These are phyloP conservation scores for Fusarium domesticum DNA, from an alignment of 2,329 filamentous ascomycete species.

Conservation along the genomic window DNA sequence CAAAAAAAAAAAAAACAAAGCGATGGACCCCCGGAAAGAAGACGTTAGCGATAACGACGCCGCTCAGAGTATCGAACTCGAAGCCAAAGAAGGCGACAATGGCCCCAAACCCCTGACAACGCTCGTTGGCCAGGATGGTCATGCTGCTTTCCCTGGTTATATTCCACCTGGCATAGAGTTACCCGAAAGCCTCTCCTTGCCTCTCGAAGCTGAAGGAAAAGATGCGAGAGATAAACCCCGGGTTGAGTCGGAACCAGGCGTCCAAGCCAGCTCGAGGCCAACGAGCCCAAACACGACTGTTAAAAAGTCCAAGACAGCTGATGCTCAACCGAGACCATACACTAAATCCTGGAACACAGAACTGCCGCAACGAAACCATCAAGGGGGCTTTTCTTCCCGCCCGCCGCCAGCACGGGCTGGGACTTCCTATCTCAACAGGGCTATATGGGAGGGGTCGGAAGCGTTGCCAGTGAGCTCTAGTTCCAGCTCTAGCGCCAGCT, in stretches of 20 bases:
- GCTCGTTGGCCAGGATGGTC: conserved; percentile 14
- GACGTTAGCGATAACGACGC: conserved; percentile 5
- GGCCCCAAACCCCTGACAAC: conserved; percentile 5
- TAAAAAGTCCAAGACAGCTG: conserved; percentile 2
- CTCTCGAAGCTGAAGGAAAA: conserved; percentile 4
- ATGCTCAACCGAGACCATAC: conserved; percentile 13
- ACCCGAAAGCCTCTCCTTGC: conserved; percentile 13
- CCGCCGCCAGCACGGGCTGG: conserved; percentile 20
- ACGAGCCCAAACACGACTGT: conserved; percentile 2
- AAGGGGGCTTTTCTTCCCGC: conserved; percentile 12
- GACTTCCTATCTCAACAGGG: conserved; percentile 21
- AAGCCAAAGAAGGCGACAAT: conserved; percentile 11
- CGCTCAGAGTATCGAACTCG: conserved; percentile 5
- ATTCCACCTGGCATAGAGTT: conserved; percentile 13
- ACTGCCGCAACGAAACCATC: conserved; percentile 11
- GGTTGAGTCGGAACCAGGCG: conserved; percentile 5
- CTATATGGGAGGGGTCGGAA: conserved; percentile 17
- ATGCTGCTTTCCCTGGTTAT: conserved; percentile 11
- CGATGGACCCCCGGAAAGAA: conserved; percentile 11
- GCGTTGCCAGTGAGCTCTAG: background rate
- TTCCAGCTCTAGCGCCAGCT: conserved; percentile 16
- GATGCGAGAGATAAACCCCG: conserved; percentile 1
- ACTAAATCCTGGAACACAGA: conserved; percentile 23
- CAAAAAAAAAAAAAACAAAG: background rate
- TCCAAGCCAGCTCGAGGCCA: background rate